These are phyloP conservation scores for Mortierella antarctica DNA, from an alignment of 192 early-diverging fungal species.

Conservation along the genomic window DNA sequence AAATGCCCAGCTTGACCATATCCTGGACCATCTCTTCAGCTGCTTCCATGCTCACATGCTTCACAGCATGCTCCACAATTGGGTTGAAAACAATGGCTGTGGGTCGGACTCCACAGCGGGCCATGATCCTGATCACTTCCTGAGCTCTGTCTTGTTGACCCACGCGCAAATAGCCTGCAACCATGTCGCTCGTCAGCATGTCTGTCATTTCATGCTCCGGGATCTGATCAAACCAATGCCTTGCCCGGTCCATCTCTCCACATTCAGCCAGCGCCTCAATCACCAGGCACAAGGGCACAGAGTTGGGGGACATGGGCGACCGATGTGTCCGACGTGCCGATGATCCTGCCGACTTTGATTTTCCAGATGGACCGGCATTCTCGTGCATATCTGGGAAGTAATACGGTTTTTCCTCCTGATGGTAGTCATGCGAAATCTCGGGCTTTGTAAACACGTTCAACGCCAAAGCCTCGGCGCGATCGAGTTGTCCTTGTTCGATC, in stretches of 20 bases:
- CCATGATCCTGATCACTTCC: slow-evolving; percentile 52
- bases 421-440: slow-evolving; percentile 38
- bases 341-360: background rate
- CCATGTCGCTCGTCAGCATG: slow-evolving; percentile 45
- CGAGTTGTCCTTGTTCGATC: slow-evolving; percentile 45
- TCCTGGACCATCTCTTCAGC: slow-evolving; percentile 40
- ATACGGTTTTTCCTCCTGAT: slow-evolving; percentile 31
- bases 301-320: slow-evolving; percentile 48
- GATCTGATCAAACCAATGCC: slow-evolving; percentile 44
- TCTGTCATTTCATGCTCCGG: slow-evolving; percentile 36
- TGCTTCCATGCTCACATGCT: slow-evolving; percentile 26
- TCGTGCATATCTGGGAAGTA: slow-evolving; percentile 33
- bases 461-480: slow-evolving; percentile 40
- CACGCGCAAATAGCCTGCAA: slow-evolving; percentile 32
- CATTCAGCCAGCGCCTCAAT: slow-evolving; percentile 39
- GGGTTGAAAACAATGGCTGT: slow-evolving; percentile 50
- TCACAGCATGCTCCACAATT: slow-evolving; percentile 38
- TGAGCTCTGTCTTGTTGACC: slow-evolving; percentile 41
- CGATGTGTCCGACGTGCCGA: slow-evolving; percentile 17
- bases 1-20: slow-evolving; percentile 25
- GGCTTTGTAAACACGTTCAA: slow-evolving; percentile 35
- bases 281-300: slow-evolving; percentile 32
- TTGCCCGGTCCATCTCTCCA: slow-evolving; percentile 46
- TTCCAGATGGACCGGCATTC: background rate
- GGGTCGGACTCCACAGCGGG: slow-evolving; percentile 33